These are phyloP conservation scores for Alternaria hordeiaustralica DNA, from an alignment of 2,329 filamentous ascomycete species.

Conservation along the genomic window DNA sequence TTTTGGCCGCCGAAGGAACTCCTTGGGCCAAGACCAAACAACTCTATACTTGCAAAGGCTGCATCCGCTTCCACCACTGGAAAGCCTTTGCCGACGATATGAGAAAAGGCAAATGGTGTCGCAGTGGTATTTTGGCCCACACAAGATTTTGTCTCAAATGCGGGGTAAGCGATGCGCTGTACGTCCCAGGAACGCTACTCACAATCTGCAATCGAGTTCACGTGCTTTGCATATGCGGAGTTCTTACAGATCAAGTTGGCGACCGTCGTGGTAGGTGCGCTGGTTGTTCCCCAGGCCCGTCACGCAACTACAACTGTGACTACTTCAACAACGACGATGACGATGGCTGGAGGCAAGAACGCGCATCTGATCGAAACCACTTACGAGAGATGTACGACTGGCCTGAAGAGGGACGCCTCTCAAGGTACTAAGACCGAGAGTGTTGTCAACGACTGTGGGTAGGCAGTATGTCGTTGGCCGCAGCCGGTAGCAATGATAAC, in stretches of 20 bases:
- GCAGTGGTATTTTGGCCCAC: conserved; percentile 27
- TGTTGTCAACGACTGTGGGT: neutral
- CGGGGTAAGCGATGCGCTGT: conserved; percentile 29
- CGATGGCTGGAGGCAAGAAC: conserved; percentile 14
- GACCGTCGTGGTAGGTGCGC: conserved; percentile 19
- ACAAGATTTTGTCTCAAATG: conserved; percentile 36
- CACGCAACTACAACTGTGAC: neutral
- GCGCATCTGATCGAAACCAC: conserved; percentile 18
- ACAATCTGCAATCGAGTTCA: conserved; percentile 25
- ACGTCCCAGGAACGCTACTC: conserved; percentile 27
- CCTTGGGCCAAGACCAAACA: conserved; percentile 25
- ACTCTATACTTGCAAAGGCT: conserved; percentile 34
- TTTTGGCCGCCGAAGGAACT: conserved; percentile 28
- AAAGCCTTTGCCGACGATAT: conserved; percentile 36
- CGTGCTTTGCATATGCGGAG: conserved; percentile 27
- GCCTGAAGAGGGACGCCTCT: conserved; percentile 17
- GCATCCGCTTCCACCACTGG: conserved; percentile 25
- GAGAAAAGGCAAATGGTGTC: conserved; percentile 37
- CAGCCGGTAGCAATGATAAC: neutral
- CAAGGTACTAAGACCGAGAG: neutral
- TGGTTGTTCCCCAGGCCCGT: conserved; percentile 14
- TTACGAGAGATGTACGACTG: conserved; percentile 24
- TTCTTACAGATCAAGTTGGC: conserved; percentile 24
- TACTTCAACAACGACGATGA: conserved; percentile 18
- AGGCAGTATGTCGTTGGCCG: neutral